Evolutionary conservation across 768 basidiomycete genomes (phyloP), one percentile per base, ranked within the genome.

Genomic region (Gymnopilus dilepis): DNA sequence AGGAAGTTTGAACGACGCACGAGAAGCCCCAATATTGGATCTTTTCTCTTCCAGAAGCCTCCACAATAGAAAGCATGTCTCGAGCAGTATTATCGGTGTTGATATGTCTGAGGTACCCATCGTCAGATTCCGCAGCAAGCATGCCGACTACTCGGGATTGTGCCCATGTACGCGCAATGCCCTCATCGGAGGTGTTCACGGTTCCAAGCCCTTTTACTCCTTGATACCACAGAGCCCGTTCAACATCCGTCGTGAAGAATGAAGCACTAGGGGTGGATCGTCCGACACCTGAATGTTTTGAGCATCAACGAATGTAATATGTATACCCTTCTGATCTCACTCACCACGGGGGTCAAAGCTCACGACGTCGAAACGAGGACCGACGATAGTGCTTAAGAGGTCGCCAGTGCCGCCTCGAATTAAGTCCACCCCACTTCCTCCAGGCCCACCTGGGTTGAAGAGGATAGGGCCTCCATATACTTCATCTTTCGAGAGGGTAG

Each of bases 371-470:
- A 79, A 84, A 38, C 76, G 70, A 19, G 78, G 75, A 2, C 83
- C 82, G n/a, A 83, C 47, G n/a, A 80, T 64, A 1, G 57, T 42
- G 22, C 71, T 68, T 13, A 82, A 55, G 3, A 60, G 40, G 30
- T 67, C 60, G 0, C 76, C 80, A 45, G 7, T 38, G 0, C 30
- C 1, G 8, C 21, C n/a, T 12, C 66, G 38, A 30, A 78, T 60
- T 0, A 76, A 30, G 5, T 71, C 66, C 7, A 82, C 75, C 9
- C 82, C 81, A 60, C 80, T 78, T 11, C 77, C 79, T 13, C 82
- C 82, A 2, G 82, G 82, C 0, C 83, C 82, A 9, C 82, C 80
- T 3, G 80, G 82, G 55, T 82, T 83, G 66, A 80, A 71, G 1
- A 82, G 67, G 17, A 82, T 70, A 1, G 80, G 81, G 0, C 82